Evolutionary conservation across 192 early-diverging fungal species (phyloP), one percentile per base, ranked within the genome.

Genomic region (Thamnidium elegans): DNA sequence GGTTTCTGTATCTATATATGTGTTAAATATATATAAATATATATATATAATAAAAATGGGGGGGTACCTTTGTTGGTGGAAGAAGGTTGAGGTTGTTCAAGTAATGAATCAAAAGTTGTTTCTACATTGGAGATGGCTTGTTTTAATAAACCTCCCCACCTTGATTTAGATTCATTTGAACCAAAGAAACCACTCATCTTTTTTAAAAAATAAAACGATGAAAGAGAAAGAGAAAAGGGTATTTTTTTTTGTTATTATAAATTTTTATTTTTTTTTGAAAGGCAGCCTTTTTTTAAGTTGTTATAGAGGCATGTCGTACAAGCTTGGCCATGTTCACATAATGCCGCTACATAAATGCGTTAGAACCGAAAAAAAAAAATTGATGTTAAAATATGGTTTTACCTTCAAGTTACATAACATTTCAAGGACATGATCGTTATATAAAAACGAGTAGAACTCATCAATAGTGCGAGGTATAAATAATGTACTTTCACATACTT

Each of bases 81-180:
- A 45, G 14, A 13, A 13, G 46, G 46, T 48, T 17, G 36, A 45
- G 36, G 36, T 19, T 65, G 66, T 44, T 91, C 91, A 8, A 90
- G 76, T 50, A 89, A 83, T 17, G 83, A 87, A 76, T 90, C 89
- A 45, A 92, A 80, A 44, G 86, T 81, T 14, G 83, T 89, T 69
- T 92, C 91, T 31, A 92, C 84, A 51, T 81, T 81, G 13, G 85
- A 87, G 15, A 91, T 81, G 4, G 89, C 89, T 66, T 85, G 86
- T 59, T 91, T 90, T 50, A 92, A 74, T 59, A 90, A 81, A 63
- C 74, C 81, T 52, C 88, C 85, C 85, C 85, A 90, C 13, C 55
- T 34, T 36, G 65, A 54, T 9, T 6, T 39, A n/a, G 51, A 3
- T 32, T 66, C 65, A 14, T 46, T 66, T 9, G 54, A 58, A 17